Evolutionary conservation across 1,139 yeast genomes (phyloP).

Genomic region (Candida buenavistaensis): DNA sequence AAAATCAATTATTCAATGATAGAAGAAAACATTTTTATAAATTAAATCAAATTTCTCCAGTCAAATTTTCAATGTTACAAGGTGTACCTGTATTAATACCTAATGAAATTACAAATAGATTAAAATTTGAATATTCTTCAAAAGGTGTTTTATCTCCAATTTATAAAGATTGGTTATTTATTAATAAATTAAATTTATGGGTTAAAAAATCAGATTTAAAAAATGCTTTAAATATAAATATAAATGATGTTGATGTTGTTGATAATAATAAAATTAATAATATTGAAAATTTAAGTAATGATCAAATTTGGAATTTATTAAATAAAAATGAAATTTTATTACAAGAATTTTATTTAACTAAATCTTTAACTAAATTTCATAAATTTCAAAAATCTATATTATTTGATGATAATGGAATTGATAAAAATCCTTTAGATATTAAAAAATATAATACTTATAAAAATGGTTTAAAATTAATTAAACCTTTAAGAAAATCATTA

Average conservation of each 20-base stretch:
- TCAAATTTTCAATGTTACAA: constrained; percentile 30
- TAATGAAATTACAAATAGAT: constrained; percentile 22
- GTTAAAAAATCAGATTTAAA: constrained; percentile 21
- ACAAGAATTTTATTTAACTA: constrained; percentile 31
- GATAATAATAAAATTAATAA: too few species aligned
- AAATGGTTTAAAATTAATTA: constrained; percentile 18
- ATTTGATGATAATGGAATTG: constrained; percentile 23
- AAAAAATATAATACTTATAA: constrained; percentile 16
- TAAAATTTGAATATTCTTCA: constrained; percentile 27
- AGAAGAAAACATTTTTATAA: constrained; percentile 27
- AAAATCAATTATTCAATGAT: constrained; percentile 3
- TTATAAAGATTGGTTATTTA: constrained; percentile 21
- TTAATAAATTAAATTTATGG: constrained; percentile 28
- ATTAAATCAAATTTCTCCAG: constrained; percentile 34
- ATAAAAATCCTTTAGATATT: constrained; percentile 16
- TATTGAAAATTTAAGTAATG: constrained; percentile 20
- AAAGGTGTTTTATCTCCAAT: constrained; percentile 21
- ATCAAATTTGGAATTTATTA: constrained; percentile 16
- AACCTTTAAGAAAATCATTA: constrained; percentile 24
- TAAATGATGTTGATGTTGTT: too few species aligned
- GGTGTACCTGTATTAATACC: constrained; percentile 37
- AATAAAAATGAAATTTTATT: constrained; percentile 27
- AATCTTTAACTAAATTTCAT: constrained; percentile 29
- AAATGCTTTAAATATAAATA: neutral
- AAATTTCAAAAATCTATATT: constrained; percentile 24